phyloP scores from a whole-genome alignment of 2,329 filamentous ascomycete genomes.

The Talaromyces funiculosus region DNA sequence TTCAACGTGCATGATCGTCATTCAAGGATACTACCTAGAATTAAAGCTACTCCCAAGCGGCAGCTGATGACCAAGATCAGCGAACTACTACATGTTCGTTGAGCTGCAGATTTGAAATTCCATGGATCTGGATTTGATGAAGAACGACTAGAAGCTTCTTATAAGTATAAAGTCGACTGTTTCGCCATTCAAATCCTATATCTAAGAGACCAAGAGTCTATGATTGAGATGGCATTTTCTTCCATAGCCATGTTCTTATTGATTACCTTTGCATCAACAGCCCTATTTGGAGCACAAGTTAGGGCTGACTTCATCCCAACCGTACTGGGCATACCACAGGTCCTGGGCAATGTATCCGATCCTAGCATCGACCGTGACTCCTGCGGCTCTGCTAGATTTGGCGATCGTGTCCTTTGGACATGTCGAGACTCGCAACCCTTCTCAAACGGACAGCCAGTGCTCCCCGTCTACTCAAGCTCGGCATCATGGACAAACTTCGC shows the following conservation, averaged over 20 bases:
- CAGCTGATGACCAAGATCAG: not conserved
- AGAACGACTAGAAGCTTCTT: not conserved
- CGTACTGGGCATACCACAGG: constrained; percentile 11
- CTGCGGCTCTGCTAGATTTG: constrained; percentile 14
- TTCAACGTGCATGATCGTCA: not conserved
- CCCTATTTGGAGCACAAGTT: not conserved
- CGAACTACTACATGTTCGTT: not conserved
- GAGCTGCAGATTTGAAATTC: not conserved
- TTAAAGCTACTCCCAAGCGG: too few species aligned
- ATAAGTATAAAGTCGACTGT: too few species aligned
- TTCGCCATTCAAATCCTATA: too few species aligned
- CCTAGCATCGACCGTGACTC: constrained; percentile 15
- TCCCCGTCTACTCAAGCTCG: constrained; percentile 14
- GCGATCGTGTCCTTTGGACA: constrained; percentile 12
- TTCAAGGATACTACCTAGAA: too few species aligned
- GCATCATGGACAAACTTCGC: constrained; percentile 16
- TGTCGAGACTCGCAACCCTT: constrained; percentile 16
- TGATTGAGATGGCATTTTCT: too few species aligned
- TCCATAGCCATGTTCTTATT: not conserved
- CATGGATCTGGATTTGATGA: not conserved
- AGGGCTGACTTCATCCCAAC: constrained; percentile 9
- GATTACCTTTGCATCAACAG: not conserved
- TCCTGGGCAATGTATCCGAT: constrained; percentile 15
- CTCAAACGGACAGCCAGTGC: constrained; percentile 4
- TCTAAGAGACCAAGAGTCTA: too few species aligned